Evolutionary conservation across 2,329 filamentous ascomycete genomes (phyloP), one percentile per base, ranked within the genome.

Genomic region (Trichophyton benhamiae): DNA sequence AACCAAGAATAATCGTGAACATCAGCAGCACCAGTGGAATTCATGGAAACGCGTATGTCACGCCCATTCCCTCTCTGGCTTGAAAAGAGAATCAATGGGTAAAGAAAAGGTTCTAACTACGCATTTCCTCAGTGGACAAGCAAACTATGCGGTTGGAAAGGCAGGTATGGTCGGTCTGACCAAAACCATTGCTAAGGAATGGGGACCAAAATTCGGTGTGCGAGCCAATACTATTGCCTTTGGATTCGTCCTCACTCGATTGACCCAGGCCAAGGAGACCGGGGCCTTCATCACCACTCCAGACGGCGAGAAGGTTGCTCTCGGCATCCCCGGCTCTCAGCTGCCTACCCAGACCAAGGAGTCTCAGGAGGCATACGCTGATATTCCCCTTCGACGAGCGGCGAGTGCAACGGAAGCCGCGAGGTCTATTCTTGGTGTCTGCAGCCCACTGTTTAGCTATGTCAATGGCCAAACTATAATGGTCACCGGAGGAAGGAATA

Each of bases 131-230:
- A 73, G 74, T 13, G 90, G 90, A n/a, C 90, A 95, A 79, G 84
- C 87, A 68, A 96, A 95, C 79, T 95, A 95, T 74, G 82, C 87
- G 41, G 78, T 91, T 57, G 91, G 88, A 60, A 95, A 95, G 78
- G 88, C 90, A 2, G 91, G 89, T 53, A 83, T 95, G 13, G 83
- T 83, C 9, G 91, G 91, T 4, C 80, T 95, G 62, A 91, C 87
- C 41, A 95, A 94, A 78, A 91, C 89, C 1, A 89, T 95, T 70
- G 89, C 90, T 2, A 95, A 95, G 77, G 86, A 96, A 78, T 95
- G 90, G 91, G 90, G 90, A 0, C 89, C 88, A 0, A 74, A 79
- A 42, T 95, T 91, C 68, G 90, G 89, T 59, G 90, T 95, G 4
- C 80, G 90, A 62, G 82, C 86, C 46, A 95, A 95, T 74, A 90